A percentile compares a stretch with the other conserved stretches of the same genome.
Conservation (phyloP, 2,329 filamentous ascomycete genomes). For the Herpotrichia juniperi region DNA sequence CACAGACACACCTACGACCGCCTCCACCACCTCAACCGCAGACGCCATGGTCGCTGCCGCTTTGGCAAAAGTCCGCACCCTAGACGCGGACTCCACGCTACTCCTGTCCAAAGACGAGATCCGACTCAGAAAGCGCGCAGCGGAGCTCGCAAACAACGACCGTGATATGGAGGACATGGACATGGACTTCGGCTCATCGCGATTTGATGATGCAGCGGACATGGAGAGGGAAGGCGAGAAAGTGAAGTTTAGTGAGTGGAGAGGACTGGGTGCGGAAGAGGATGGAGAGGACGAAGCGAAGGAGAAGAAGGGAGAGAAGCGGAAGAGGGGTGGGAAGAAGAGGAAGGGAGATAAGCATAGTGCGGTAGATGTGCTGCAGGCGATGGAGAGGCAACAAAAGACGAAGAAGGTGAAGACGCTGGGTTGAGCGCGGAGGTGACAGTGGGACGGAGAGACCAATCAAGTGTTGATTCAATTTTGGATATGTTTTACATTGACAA, state of each 20-base stretch:
- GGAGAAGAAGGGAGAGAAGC: slow-evolving; percentile 56
- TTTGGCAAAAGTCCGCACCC: slow-evolving; percentile 74
- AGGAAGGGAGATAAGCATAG: slow-evolving; percentile 77
- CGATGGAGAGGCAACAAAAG: slow-evolving; percentile 68
- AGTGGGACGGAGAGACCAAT: no score
- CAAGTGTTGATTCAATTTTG: no score
- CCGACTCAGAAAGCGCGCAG: slow-evolving; percentile 65
- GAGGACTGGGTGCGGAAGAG: slow-evolving; percentile 57
- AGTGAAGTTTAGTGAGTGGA: slow-evolving; percentile 72
- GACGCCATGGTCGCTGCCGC: slow-evolving; percentile 84
- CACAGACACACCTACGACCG: slow-evolving; percentile 28
- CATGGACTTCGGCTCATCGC: slow-evolving; percentile 88
- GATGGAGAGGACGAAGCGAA: slow-evolving; percentile 56
- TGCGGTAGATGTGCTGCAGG: slow-evolving; percentile 78
- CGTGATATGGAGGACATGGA: slow-evolving; percentile 91
- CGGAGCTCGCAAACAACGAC: slow-evolving; percentile 73
- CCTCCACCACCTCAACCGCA: slow-evolving; percentile 51
- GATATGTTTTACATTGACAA: no score
- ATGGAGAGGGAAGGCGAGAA: slow-evolving; percentile 65
- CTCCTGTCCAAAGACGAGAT: slow-evolving; percentile 66
- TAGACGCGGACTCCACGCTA: slow-evolving; percentile 53
- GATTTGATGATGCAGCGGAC: slow-evolving; percentile 88
- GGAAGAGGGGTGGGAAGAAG: slow-evolving; percentile 75
- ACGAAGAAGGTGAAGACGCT: slow-evolving; percentile 48
- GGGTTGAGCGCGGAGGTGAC: slow-evolving; percentile 18